These are phyloP conservation scores for Fragilaria radians DNA, from an alignment of 108 stramenopile species.

Conservation along the genomic window DNA sequence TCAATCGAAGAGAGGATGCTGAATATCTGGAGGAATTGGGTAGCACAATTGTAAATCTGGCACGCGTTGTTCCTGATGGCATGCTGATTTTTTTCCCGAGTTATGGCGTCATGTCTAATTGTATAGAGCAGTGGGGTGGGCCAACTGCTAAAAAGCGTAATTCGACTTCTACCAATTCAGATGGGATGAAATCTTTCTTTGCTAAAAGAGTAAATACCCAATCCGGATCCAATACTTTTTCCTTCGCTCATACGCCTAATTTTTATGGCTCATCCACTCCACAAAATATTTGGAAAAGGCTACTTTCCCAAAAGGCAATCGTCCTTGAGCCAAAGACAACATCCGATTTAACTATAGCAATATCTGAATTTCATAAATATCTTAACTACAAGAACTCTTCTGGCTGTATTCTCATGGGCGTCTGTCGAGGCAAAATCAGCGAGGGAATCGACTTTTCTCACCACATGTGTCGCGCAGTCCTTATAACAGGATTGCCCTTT, in stretches of 20 bases:
- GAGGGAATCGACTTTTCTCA: conserved; percentile 95
- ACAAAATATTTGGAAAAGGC: conserved; percentile 47
- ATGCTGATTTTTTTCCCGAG: conserved; percentile 96
- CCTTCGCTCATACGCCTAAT: conserved; percentile 33
- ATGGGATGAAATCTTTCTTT: conserved; percentile 15
- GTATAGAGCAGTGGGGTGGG: conserved; percentile 75
- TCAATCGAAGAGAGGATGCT: conserved; percentile 66
- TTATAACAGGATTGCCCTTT: conserved; percentile 97
- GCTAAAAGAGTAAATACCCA: neutral
- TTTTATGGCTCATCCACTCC: conserved; percentile 19
- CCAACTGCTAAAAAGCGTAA: conserved; percentile 35
- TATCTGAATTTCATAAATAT: conserved; percentile 82
- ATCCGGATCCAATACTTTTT: conserved; percentile 16
- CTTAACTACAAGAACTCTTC: conserved; percentile 53
- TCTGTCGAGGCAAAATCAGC: conserved; percentile 90
- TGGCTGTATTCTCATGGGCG: conserved; percentile 90
- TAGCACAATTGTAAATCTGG: conserved; percentile 71
- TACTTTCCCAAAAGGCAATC: conserved; percentile 60
- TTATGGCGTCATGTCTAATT: conserved; percentile 83
- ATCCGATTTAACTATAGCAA: conserved; percentile 75
- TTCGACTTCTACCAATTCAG: conserved; percentile 8
- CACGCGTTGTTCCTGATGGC: conserved; percentile 83
- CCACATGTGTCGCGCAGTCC: conserved; percentile 88
- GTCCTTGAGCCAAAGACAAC: conserved; percentile 80
- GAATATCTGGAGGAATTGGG: conserved; percentile 93